Evolutionary conservation across 176 grass and related monocot genomes (phyloP).

Genomic region (Pontederia paniculata): DNA sequence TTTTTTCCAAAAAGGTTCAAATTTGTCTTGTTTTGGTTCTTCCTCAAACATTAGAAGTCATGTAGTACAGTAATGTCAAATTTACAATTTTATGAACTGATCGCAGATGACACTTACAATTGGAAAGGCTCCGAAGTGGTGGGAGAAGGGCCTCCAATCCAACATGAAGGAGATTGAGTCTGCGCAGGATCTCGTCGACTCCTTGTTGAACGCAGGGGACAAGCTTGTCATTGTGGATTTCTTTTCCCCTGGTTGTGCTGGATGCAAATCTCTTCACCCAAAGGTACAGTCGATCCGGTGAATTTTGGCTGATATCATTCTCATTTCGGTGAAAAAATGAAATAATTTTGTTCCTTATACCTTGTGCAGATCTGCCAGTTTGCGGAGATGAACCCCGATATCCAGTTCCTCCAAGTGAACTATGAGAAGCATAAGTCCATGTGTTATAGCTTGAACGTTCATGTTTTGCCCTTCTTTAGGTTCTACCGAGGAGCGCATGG

Average conservation of each 20-base stretch:
- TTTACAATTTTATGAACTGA: neutral
- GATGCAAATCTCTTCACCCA: constrained; percentile 5
- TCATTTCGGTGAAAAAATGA: no score
- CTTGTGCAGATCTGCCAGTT: constrained; percentile 5
- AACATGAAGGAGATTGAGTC: constrained; percentile 12
- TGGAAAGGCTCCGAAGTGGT: neutral
- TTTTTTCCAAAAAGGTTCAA: no score
- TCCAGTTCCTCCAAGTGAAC: constrained; percentile 7
- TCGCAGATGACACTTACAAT: neutral
- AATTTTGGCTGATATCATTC: neutral
- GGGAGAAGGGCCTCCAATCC: constrained; percentile 1
- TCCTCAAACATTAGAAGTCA: no score
- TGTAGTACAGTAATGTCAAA: no score
- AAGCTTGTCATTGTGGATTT: constrained; percentile 13
- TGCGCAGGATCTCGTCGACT: constrained; percentile 1
- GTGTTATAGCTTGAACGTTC: constrained; percentile 8
- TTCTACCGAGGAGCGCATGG: constrained; percentile 11
- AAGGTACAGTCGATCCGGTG: neutral
- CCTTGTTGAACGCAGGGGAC: constrained; percentile 6
- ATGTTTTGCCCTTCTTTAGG: constrained; percentile 14
- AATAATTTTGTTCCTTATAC: neutral
- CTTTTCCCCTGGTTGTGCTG: neutral
- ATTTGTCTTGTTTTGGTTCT: no score
- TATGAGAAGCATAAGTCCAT: constrained; percentile 10
- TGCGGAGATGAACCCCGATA: constrained; percentile 10